A percentile compares a stretch with the other conserved stretches of the same genome.
Evolutionary conservation across 306 rosid genomes (phyloP).

Genomic region (Quercus engelmannii): DNA sequence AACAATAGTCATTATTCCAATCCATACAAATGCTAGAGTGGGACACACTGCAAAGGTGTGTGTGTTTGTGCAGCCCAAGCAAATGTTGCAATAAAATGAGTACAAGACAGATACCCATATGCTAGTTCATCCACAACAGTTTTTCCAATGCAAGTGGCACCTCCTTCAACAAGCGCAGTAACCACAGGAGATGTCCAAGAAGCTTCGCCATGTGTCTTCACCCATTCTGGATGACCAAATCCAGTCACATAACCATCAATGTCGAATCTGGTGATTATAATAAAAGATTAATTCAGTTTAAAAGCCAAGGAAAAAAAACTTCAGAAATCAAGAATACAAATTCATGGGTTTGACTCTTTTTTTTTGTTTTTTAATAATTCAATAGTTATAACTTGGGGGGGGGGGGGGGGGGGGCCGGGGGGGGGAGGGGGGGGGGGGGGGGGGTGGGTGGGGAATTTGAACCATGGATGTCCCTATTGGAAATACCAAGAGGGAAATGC

Average conservation of each 20-base stretch:
- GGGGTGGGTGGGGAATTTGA: no score
- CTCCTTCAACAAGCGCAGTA: constrained; percentile 75
- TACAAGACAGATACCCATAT: constrained; percentile 46
- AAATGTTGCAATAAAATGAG: neutral
- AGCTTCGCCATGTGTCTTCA: constrained; percentile 68
- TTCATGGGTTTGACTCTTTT: no score
- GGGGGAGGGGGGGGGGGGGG: no score
- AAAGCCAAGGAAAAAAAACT: neutral
- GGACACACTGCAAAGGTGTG: neutral
- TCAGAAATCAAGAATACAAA: neutral
- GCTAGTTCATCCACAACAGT: constrained; percentile 76
- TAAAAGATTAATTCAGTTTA: constrained; percentile 10
- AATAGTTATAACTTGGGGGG: no score
- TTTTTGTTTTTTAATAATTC: no score
- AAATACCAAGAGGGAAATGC: neutral
- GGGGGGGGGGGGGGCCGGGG: no score
- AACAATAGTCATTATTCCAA: neutral
- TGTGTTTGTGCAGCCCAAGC: neutral
- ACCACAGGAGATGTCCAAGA: constrained; percentile 65
- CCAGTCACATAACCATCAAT: constrained; percentile 76
- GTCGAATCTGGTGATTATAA: constrained; percentile 58
- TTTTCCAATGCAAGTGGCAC: constrained; percentile 82
- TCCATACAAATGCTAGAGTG: neutral
- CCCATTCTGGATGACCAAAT: constrained; percentile 98
- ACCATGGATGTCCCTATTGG: no score